Conservation (phyloP, 352 stramenopile genomes). For the Pythium oligandrum region DNA sequence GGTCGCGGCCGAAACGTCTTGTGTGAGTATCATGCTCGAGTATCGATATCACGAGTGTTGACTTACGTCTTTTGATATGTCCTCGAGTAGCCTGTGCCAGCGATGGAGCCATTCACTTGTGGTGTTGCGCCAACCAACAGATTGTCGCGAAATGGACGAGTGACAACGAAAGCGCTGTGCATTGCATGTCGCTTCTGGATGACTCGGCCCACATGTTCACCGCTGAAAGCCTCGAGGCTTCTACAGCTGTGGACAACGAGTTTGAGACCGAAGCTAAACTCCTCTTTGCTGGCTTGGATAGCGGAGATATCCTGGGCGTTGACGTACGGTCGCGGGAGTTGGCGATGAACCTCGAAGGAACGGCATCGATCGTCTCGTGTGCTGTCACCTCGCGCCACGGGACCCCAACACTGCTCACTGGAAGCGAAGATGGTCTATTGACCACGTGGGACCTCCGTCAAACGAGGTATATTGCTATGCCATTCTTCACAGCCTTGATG, state of each 20-base stretch:
- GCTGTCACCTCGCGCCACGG: constrained; percentile 8
- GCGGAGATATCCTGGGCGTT: constrained; percentile 49
- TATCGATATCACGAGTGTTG: neutral
- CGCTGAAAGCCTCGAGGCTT: neutral
- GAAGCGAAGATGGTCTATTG: constrained; percentile 57
- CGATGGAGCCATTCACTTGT: constrained; percentile 62
- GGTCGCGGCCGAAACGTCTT: constrained; percentile 62
- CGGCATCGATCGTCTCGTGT: constrained; percentile 38
- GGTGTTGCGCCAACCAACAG: constrained; percentile 52
- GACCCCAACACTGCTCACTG: constrained; percentile 40
- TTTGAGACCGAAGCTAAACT: constrained; percentile 59
- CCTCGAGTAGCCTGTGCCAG: constrained; percentile 40
- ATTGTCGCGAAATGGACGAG: constrained; percentile 59
- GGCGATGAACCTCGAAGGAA: constrained; percentile 35
- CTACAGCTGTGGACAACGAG: constrained; percentile 20
- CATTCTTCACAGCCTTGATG: neutral
- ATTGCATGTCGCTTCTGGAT: constrained; percentile 44
- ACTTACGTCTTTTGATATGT: neutral
- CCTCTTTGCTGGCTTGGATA: constrained; percentile 60
- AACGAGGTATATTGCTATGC: constrained; percentile 23
- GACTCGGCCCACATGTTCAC: constrained; percentile 10
- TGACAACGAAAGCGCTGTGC: constrained; percentile 43
- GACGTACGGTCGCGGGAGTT: constrained; percentile 45
- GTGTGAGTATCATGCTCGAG: constrained; percentile 33
- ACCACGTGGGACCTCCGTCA: constrained; percentile 58